Conservation (phyloP, 192 early-diverging fungal genomes). For the Umbelopsis isabellina region DNA sequence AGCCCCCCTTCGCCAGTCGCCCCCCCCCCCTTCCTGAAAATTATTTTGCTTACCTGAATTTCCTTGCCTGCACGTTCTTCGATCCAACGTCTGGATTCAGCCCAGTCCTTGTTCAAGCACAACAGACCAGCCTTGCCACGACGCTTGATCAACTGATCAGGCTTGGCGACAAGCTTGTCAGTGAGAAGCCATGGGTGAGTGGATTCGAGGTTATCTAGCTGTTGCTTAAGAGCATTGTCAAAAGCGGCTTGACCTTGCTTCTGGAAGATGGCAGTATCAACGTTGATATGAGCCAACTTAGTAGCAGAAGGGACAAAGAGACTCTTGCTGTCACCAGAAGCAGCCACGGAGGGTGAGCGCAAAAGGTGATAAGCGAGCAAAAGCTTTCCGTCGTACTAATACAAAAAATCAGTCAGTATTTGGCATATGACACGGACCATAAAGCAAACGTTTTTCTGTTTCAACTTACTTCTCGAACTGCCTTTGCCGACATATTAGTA, state of each 20-base stretch:
- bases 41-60: constrained; percentile 62
- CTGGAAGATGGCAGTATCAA: constrained; percentile 64
- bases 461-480: constrained; percentile 67
- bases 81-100: constrained; percentile 88
- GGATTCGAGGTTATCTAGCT: constrained; percentile 65
- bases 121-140: constrained; percentile 96
- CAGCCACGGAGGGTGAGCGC: constrained; percentile 65
- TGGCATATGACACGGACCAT: too few relatives aligned
- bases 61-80: constrained; percentile 84
- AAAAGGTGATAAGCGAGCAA: constrained; percentile 89
- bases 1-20: background rate
- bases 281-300: constrained; percentile 78
- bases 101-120: constrained; percentile 91
- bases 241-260: constrained; percentile 60
- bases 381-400: constrained; percentile 95
- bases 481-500: constrained; percentile 79
- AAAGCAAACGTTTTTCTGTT: too few relatives aligned
- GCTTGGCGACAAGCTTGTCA: constrained; percentile 92
- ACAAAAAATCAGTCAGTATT: background rate
- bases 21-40: background rate
- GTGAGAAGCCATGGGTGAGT: constrained; percentile 85
- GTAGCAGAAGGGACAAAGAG: constrained; percentile 74
- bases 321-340: constrained; percentile 49
- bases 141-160: constrained; percentile 98
- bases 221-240: constrained; percentile 59